A percentile compares a stretch with the other conserved stretches of the same genome.
Conservation (phyloP, 768 basidiomycete species). For the Thelephora ganbajun region DNA sequence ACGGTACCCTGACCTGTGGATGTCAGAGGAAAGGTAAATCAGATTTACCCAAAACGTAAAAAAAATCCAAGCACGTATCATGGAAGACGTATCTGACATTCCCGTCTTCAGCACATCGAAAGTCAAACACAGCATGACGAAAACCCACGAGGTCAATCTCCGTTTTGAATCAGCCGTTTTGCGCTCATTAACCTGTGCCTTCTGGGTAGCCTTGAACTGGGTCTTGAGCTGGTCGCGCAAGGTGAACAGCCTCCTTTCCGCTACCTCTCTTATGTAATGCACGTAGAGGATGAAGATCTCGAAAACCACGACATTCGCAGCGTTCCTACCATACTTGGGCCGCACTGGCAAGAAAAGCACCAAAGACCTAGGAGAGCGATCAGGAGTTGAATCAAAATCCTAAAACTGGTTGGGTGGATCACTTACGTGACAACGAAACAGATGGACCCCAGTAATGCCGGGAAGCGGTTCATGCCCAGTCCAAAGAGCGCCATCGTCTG, state of each 20-base stretch:
- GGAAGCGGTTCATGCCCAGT: conserved; percentile 47
- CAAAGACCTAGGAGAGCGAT: conserved; percentile 21
- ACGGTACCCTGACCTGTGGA: conserved; percentile 63
- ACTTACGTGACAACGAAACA: conserved; percentile 42
- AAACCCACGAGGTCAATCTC: conserved; percentile 62
- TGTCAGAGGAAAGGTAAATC: conserved; percentile 7
- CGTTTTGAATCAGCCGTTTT: conserved; percentile 72
- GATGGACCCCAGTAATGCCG: conserved; percentile 46
- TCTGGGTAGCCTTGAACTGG: conserved; percentile 44
- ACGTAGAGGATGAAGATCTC: conserved; percentile 72
- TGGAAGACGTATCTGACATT: conserved; percentile 54
- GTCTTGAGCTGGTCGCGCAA: conserved; percentile 41
- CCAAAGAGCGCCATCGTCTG: conserved; percentile 66
- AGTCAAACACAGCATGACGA: conserved; percentile 10
- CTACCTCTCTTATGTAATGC: conserved; percentile 30
- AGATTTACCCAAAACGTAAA: conserved; percentile 22
- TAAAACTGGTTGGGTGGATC: not conserved
- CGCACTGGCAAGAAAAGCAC: conserved; percentile 28
- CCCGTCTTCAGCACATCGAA: not conserved
- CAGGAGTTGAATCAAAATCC: conserved; percentile 1
- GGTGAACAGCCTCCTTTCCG: conserved; percentile 33
- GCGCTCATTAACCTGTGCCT: conserved; percentile 45
- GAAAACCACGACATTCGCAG: conserved; percentile 65
- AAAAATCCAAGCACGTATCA: conserved; percentile 34
- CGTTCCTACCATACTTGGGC: conserved; percentile 23